phyloP scores from a whole-genome alignment of 352 stramenopile species.

The Pythium utonaiense region DNA sequence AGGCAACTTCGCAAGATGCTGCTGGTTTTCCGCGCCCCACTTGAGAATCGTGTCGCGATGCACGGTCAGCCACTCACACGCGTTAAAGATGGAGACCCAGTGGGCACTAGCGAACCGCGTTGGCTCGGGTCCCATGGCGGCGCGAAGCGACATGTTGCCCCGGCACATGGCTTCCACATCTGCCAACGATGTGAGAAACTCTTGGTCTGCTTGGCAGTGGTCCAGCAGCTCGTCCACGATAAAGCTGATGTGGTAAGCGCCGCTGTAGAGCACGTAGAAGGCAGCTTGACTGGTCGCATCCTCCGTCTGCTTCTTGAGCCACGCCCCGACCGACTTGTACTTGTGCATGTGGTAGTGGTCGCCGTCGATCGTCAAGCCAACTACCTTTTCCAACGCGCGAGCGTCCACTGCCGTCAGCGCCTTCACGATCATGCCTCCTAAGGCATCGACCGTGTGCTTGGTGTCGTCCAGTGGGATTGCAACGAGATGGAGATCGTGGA shows the following conservation, averaged over 20 bases:
- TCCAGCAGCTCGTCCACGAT: constrained; percentile 46
- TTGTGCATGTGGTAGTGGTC: constrained; percentile 43
- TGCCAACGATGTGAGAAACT: constrained; percentile 31
- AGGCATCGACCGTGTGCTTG: constrained; percentile 31
- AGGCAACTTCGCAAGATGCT: constrained; percentile 14
- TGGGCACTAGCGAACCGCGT: constrained; percentile 21
- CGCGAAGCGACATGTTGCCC: constrained; percentile 19
- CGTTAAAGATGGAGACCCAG: constrained; percentile 37
- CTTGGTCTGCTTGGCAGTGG: constrained; percentile 36
- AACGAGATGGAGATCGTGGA: constrained; percentile 47
- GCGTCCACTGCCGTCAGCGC: constrained; percentile 32
- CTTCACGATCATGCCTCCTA: constrained; percentile 24
- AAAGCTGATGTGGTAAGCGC: constrained; percentile 36
- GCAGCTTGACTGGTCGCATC: constrained; percentile 25
- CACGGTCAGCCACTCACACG: constrained; percentile 43
- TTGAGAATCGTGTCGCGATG: constrained; percentile 43
- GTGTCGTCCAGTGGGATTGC: constrained; percentile 31
- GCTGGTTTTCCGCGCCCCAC: constrained; percentile 33
- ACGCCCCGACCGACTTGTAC: constrained; percentile 28
- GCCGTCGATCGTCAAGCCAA: constrained; percentile 45
- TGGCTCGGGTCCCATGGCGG: constrained; percentile 22
- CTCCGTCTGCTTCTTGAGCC: constrained; percentile 27
- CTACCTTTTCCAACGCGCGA: constrained; percentile 37
- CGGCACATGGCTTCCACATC: constrained; percentile 36
- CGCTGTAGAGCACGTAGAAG: constrained; percentile 43